Percentiles rank a stretch among this genome's conserved stretches.
Evolutionary conservation across 495 filamentous ascomycete genomes (phyloP).

Genomic region (Cryomyces minteri): DNA sequence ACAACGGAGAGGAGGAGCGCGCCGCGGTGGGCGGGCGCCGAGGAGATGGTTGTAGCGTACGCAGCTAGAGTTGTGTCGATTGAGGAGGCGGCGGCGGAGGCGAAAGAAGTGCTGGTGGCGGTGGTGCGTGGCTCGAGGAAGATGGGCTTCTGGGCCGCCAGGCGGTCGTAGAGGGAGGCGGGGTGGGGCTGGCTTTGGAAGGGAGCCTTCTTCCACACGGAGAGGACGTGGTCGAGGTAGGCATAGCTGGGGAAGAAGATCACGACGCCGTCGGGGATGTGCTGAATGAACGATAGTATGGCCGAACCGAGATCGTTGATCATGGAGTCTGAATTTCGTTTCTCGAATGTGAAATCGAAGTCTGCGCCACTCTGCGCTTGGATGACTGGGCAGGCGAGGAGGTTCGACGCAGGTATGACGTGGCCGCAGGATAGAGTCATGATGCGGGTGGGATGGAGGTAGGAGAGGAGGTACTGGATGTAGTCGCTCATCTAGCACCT

Average conservation of each 20-base stretch:
- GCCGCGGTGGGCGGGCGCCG: constrained; percentile 33
- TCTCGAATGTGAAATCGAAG: constrained; percentile 79
- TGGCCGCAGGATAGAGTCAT: constrained; percentile 83
- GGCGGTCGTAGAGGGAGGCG: constrained; percentile 6
- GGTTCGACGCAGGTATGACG: constrained; percentile 69
- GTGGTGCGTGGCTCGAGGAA: constrained; percentile 15
- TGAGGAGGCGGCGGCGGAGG: constrained; percentile 30
- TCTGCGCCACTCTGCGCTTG: constrained; percentile 34
- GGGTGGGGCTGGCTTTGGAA: constrained; percentile 5
- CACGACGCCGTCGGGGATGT: constrained; percentile 82
- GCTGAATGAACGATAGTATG: constrained; percentile 46
- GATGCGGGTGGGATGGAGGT: constrained; percentile 42
- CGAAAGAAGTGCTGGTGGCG: constrained; percentile 10
- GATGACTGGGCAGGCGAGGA: constrained; percentile 50
- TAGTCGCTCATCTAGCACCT: constrained; percentile 60
- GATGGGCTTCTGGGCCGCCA: constrained; percentile 15
- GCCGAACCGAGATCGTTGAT: constrained; percentile 53
- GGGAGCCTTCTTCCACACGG: constrained; percentile 31
- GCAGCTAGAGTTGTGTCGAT: constrained; percentile 50
- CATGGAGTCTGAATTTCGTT: constrained; percentile 39
- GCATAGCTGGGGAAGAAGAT: constrained; percentile 92
- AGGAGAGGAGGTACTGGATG: constrained; percentile 64
- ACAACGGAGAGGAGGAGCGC: constrained; percentile 85
- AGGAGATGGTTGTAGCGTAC: constrained; percentile 48
- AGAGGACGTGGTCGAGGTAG: constrained; percentile 59